Base-by-base conservation (phyloP, 2,329 filamentous ascomycete genomes). In the Pyrenochaeta sp. region DNA sequence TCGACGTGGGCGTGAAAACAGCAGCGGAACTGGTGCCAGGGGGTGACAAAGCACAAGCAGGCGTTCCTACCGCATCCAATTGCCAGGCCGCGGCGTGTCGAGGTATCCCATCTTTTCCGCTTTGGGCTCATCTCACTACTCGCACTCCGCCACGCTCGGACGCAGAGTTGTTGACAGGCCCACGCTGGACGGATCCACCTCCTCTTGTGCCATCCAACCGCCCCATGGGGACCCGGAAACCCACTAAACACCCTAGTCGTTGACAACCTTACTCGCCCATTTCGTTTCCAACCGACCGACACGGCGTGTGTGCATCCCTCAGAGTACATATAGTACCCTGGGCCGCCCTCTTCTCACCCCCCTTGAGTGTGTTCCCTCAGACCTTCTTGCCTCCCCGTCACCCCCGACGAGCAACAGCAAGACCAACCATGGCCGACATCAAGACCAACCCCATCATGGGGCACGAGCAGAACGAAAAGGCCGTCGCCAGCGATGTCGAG, bases 351-450 rank as follows among this genome's bases (percentile, higher is more conserved):
- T 41, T 40, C 35, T 49, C 42, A 43, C 55, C 59, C 48, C 34
- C 49, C 37, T 41, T 40, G 36, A 39, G 18, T 35, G 35, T 38
- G 40, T 51, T 47, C 23, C 44, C 28, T 55, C 55, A 59, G 47
- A 50, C 47, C n/a, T n/a, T 54, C 37, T 42, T 52, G 47, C 44
- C 41, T 47, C 48, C 41, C 49, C 35, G 38, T 46, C 46, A 51
- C 18, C 35, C 38, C 26, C 31, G n/a, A n/a, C n/a, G n/a, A n/a
- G n/a, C n/a, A n/a, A n/a, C n/a, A n/a, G n/a, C n/a, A n/a, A n/a
- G n/a, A n/a, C n/a, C n/a, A n/a, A 57, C 48, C 50, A 74, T 72
- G 61, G 65, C 61, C 32, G 61, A 56, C 35, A 55, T 63, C 44
- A 58, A 67, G 45, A 69, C 68, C 35, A 44, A 52, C 11, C 18